phyloP scores from a whole-genome alignment of 352 stramenopile genomes.

The Pythium apleroticum region DNA sequence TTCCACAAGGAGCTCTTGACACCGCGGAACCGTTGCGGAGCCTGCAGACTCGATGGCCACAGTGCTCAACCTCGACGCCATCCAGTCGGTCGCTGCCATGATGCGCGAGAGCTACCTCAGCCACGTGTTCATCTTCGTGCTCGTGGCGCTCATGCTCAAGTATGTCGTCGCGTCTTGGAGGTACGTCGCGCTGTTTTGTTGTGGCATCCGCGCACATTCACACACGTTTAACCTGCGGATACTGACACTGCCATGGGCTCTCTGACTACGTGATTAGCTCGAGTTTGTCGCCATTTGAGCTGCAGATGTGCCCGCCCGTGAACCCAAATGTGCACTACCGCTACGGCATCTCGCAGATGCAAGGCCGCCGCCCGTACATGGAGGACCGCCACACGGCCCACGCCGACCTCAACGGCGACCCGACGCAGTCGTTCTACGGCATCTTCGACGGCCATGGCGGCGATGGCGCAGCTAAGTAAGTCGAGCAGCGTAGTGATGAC shows the following conservation, averaged over 20 bases:
- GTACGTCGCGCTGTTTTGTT: no score
- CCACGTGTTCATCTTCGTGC: slow-evolving; percentile 58
- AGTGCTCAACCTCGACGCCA: slow-evolving; percentile 59
- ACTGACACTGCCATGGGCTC: neutral
- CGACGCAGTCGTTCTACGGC: slow-evolving; percentile 88
- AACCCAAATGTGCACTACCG: slow-evolving; percentile 76
- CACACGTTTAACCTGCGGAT: no score
- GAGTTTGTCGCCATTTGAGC: slow-evolving; percentile 57
- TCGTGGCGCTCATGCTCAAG: slow-evolving; percentile 56
- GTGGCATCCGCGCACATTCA: no score
- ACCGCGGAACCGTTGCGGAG: neutral
- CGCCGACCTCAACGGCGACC: slow-evolving; percentile 75
- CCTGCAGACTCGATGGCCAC: slow-evolving; percentile 37
- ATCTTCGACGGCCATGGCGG: slow-evolving; percentile 94
- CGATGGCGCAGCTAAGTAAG: slow-evolving; percentile 86
- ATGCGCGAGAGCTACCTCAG: slow-evolving; percentile 67
- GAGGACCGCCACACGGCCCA: slow-evolving; percentile 87
- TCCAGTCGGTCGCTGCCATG: slow-evolving; percentile 60
- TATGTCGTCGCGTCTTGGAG: slow-evolving; percentile 62
- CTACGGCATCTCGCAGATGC: slow-evolving; percentile 84
- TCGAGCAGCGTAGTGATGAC: neutral
- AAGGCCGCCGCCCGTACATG: slow-evolving; percentile 88
- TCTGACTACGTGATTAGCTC: slow-evolving; percentile 21
- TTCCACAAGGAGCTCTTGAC: neutral
- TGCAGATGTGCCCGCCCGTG: slow-evolving; percentile 71